Evolutionary conservation across 2,329 filamentous ascomycete species (phyloP).

Genomic region (Ophiocordyceps robertsii): DNA sequence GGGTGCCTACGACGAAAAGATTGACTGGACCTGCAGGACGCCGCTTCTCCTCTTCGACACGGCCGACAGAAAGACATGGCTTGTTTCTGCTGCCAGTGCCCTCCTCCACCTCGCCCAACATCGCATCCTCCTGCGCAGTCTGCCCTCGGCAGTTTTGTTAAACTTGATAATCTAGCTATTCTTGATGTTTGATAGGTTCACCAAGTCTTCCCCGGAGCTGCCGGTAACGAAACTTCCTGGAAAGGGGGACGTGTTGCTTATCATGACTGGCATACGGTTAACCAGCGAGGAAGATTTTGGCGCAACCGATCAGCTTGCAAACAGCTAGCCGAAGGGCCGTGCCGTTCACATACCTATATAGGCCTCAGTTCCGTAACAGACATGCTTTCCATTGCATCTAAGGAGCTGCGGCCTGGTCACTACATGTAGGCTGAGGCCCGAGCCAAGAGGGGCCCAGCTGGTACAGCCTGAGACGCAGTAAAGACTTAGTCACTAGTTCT

Average conservation of each 20-base stretch:
- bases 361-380: background rate
- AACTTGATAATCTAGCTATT: constrained; percentile 18
- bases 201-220: constrained; percentile 13
- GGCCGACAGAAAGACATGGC: too few species aligned
- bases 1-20: too few species aligned
- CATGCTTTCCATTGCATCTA: background rate
- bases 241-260: constrained; percentile 15
- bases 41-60: too few species aligned
- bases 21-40: too few species aligned
- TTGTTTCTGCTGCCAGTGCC: too few species aligned
- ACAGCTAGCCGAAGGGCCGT: background rate
- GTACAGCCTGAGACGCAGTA: background rate
- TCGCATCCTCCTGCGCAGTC: too few species aligned
- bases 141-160: constrained; percentile 16
- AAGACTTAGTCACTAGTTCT: background rate
- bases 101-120: too few species aligned
- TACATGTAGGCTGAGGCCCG: background rate
- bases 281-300: constrained; percentile 19
- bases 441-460: background rate
- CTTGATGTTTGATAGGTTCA: constrained; percentile 12
- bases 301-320: constrained; percentile 3
- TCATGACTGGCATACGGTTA: constrained; percentile 15
- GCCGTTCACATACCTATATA: too few species aligned
- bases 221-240: constrained; percentile 15
- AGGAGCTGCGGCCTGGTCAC: background rate